A percentile compares a stretch with the other conserved stretches of the same genome.
These are phyloP conservation scores for Piper longum DNA, from an alignment of 164 flowering plant species.

Conservation along the genomic window DNA sequence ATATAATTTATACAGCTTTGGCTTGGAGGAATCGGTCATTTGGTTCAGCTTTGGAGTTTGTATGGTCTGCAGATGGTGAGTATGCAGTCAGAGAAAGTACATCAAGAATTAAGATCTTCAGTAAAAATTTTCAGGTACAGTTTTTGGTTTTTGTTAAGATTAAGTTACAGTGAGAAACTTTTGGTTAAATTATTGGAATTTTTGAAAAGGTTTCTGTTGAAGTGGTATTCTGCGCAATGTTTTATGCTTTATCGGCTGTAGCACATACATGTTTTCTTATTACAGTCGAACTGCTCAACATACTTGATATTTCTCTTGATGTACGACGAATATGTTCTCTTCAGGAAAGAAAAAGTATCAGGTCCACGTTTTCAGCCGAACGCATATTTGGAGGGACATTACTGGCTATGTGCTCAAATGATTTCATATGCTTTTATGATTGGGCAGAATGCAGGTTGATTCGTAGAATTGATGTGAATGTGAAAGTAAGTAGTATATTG, in stretches of 20 bases:
- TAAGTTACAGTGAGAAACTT: too few species aligned
- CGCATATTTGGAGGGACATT: constrained; percentile 80
- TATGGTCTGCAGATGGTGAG: constrained; percentile 97
- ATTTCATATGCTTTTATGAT: constrained; percentile 92
- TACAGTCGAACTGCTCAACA: neutral
- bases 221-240: too few species aligned
- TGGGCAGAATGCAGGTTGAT: constrained; percentile 97
- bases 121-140: constrained; percentile 73
- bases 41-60: constrained; percentile 93
- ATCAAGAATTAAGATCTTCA: constrained; percentile 81
- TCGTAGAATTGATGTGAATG: constrained; percentile 80
- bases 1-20: constrained; percentile 84
- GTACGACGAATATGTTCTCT: constrained; percentile 5
- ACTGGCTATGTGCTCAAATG: constrained; percentile 94
- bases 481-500: constrained; percentile 44
- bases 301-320: neutral
- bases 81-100: constrained; percentile 95
- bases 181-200: too few species aligned
- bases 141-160: neutral
- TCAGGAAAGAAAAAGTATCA: constrained; percentile 87
- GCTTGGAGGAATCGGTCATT: constrained; percentile 99
- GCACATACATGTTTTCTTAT: too few species aligned
- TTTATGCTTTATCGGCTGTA: too few species aligned
- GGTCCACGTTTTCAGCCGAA: constrained; percentile 93
- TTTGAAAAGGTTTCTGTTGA: too few species aligned